Evolutionary conservation across 2,329 filamentous ascomycete species (phyloP).

Genomic region (Camptophora hylomeconis): DNA sequence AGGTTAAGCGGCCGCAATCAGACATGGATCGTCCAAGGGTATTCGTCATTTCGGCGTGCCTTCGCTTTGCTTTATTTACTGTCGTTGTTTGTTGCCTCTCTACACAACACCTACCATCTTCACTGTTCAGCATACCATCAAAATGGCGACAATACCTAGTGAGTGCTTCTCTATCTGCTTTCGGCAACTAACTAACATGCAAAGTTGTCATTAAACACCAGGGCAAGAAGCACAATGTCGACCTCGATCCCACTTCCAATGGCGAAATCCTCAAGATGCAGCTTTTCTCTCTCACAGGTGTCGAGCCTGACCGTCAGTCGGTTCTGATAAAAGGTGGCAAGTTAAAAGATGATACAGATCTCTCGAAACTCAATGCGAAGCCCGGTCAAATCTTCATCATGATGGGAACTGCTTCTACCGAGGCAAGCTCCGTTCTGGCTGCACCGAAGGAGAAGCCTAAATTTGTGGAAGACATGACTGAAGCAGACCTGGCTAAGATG

Average conservation of each 20-base stretch:
- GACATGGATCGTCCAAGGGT: too few relatives aligned
- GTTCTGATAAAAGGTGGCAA: slow-evolving; percentile 87
- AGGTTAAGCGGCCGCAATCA: too few relatives aligned
- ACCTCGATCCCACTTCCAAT: slow-evolving; percentile 69
- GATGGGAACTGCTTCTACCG: slow-evolving; percentile 71
- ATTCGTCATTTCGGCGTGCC: too few relatives aligned
- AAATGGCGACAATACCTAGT: slow-evolving; percentile 46
- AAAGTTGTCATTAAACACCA: slow-evolving; percentile 86
- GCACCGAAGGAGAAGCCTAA: slow-evolving; percentile 67
- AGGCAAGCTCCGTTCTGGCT: slow-evolving; percentile 46
- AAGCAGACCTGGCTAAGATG: slow-evolving; percentile 73
- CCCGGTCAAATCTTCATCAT: slow-evolving; percentile 82
- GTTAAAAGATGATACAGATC: slow-evolving; percentile 85
- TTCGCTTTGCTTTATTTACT: too few relatives aligned
- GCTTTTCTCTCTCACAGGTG: slow-evolving; percentile 85
- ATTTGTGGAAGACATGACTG: slow-evolving; percentile 96
- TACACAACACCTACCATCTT: too few relatives aligned
- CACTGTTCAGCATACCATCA: slow-evolving; percentile 12
- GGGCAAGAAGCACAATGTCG: slow-evolving; percentile 89
- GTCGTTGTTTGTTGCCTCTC: too few relatives aligned
- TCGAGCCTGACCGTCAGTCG: slow-evolving; percentile 93
- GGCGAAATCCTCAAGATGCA: slow-evolving; percentile 95
- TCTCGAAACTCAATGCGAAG: slow-evolving; percentile 75
- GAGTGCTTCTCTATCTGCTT: slow-evolving; percentile 14
- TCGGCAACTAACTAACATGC: slow-evolving; percentile 16